Percentiles rank a stretch among this genome's conserved stretches.
Conservation (phyloP, 495 filamentous ascomycete species). For the Neurospora sp. region DNA sequence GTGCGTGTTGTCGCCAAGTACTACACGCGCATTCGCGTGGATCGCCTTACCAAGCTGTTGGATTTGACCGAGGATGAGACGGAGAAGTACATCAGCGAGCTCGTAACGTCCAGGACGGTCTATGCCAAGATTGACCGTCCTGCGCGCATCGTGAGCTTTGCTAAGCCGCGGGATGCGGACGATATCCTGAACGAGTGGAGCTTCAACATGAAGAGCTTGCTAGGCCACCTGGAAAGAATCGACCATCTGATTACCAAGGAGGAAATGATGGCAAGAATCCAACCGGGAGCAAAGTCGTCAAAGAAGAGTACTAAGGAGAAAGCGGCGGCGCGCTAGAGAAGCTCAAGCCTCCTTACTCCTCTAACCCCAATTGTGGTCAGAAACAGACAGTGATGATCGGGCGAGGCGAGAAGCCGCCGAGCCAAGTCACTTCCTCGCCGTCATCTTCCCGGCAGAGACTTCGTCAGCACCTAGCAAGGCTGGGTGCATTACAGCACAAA, state of each 20-base stretch:
- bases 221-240: slow-evolving; percentile 85
- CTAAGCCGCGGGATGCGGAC: slow-evolving; percentile 88
- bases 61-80: slow-evolving; percentile 92
- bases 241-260: slow-evolving; percentile 99
- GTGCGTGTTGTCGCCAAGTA: slow-evolving; percentile 96
- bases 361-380: background rate
- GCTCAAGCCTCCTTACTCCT: background rate
- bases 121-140: slow-evolving; percentile 97
- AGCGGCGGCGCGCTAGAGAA: slow-evolving; percentile 15
- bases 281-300: slow-evolving; percentile 42
- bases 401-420: background rate
- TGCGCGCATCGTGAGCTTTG: slow-evolving; percentile 82
- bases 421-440: background rate
- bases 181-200: slow-evolving; percentile 98
- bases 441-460: background rate
- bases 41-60: slow-evolving; percentile 75
- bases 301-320: slow-evolving; percentile 23
- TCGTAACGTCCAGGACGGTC: slow-evolving; percentile 93
- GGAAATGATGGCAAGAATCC: slow-evolving; percentile 99
- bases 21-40: slow-evolving; percentile 93
- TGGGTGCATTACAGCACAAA: background rate
- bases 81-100: slow-evolving; percentile 90
- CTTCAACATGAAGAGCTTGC: slow-evolving; percentile 92
- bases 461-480: background rate
- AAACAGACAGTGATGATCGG: background rate